Conservation (phyloP, 2,329 filamentous ascomycete species). For the Epichloe coenophiala region DNA sequence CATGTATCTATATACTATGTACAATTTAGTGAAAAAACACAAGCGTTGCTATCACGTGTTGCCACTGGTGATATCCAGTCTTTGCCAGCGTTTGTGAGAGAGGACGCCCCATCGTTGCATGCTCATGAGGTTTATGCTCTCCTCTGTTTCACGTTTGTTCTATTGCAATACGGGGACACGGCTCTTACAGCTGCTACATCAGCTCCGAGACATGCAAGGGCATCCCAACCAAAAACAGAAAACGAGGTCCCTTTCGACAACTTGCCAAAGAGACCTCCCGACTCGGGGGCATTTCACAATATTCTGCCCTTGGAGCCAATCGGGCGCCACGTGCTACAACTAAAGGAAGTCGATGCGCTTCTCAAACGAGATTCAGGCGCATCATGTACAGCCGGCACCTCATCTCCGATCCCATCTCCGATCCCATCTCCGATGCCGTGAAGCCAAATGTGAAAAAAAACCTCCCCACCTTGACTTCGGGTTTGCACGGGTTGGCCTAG, state of each 20-base stretch:
- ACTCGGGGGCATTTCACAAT: slow-evolving; percentile 45
- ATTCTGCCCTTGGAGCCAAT: slow-evolving; percentile 34
- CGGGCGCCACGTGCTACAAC: not conserved
- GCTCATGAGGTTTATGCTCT: not conserved
- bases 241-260: not conserved
- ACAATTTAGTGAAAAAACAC: not conserved
- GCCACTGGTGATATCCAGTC: no score
- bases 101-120: no score
- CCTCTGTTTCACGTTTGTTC: not conserved
- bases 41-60: not conserved
- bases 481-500: no score
- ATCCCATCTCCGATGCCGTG: not conserved
- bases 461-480: not conserved
- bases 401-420: no score
- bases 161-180: not conserved
- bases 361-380: not conserved
- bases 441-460: not conserved
- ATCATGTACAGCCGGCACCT: not conserved
- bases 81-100: no score
- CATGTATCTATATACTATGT: not conserved
- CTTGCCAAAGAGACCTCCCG: not conserved
- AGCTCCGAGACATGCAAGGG: not conserved
- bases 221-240: not conserved
- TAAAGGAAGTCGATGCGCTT: not conserved
- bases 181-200: not conserved